A percentile compares a stretch with the other conserved stretches of the same genome.
phyloP scores from a whole-genome alignment of 108 stramenopile genomes.

The Fistulifera pelliculosa region DNA sequence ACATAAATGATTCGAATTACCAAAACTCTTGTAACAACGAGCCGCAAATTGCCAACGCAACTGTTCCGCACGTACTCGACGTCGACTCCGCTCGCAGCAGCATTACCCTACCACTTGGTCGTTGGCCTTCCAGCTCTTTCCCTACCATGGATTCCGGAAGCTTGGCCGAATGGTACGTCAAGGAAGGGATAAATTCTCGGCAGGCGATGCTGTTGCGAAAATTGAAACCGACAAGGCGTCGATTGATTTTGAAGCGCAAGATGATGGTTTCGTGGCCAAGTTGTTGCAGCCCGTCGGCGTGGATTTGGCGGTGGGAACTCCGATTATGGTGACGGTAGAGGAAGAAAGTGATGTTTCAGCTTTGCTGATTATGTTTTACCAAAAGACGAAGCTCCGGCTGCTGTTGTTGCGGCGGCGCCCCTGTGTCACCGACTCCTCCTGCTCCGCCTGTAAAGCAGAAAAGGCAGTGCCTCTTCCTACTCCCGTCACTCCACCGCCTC shows the following conservation, averaged over 20 bases:
- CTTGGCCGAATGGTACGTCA: conserved; percentile 76
- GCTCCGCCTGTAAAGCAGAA: too few species aligned
- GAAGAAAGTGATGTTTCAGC: conserved; percentile 76
- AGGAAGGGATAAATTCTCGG: conserved; percentile 76
- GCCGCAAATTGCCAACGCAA: too few species aligned
- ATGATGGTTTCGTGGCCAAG: conserved; percentile 95
- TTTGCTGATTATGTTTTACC: conserved; percentile 59
- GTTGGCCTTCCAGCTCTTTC: conserved; percentile 94
- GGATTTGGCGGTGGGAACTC: conserved; percentile 81
- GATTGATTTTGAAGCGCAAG: conserved; percentile 95
- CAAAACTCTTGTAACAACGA: too few species aligned
- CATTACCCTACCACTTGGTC: conserved; percentile 77
- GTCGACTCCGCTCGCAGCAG: conserved; percentile 8
- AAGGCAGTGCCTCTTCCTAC: conserved; percentile 26
- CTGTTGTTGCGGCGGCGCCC: conserved; percentile 12
- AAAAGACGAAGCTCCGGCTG: conserved; percentile 20
- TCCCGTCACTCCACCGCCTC: conserved; percentile 16
- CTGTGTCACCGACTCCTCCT: conserved; percentile 16
- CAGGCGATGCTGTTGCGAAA: conserved; percentile 90
- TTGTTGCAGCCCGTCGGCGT: conserved; percentile 59
- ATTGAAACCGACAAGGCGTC: conserved; percentile 99
- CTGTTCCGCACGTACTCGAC: not conserved
- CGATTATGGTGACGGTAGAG: conserved; percentile 86
- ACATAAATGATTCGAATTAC: too few species aligned
- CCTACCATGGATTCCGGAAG: conserved; percentile 94